Conservation (phyloP, 1,139 yeast genomes). For the Lodderomyces theae region DNA sequence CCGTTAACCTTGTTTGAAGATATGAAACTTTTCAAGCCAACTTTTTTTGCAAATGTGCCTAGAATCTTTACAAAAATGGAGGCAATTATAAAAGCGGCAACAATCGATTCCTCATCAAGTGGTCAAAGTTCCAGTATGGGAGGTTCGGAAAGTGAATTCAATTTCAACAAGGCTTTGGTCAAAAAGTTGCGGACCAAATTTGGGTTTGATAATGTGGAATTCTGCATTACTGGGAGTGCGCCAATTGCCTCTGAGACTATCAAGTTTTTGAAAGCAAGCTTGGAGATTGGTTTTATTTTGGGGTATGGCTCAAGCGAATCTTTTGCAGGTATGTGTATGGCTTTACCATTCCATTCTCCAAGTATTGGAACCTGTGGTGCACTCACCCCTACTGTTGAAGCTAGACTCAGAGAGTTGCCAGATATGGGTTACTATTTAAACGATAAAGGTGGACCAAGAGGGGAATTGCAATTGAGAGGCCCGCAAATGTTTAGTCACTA, state of each 20-base stretch:
- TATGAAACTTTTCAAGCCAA: conserved; percentile 53
- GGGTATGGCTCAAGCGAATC: conserved; percentile 82
- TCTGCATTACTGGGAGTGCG: conserved; percentile 65
- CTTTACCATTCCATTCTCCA: conserved; percentile 28
- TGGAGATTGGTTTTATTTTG: conserved; percentile 58
- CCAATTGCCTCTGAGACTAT: conserved; percentile 65
- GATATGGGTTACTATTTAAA: conserved; percentile 57
- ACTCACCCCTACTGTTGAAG: conserved; percentile 50
- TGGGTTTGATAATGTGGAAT: conserved; percentile 52
- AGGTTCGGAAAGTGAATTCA: conserved; percentile 25
- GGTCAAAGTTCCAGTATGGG: conserved; percentile 15
- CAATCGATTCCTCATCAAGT: conserved; percentile 23
- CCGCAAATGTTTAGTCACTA: conserved; percentile 62
- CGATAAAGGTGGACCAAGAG: conserved; percentile 34
- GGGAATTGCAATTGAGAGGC: conserved; percentile 67
- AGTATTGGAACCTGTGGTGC: conserved; percentile 64
- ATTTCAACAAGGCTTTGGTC: conserved; percentile 51
- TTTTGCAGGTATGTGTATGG: conserved; percentile 58
- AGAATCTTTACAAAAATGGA: conserved; percentile 64
- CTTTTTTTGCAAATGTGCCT: conserved; percentile 57
- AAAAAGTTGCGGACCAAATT: conserved; percentile 52
- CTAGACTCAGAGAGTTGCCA: conserved; percentile 63
- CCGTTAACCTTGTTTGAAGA: conserved; percentile 55
- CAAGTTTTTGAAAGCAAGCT: conserved; percentile 58
- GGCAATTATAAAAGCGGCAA: conserved; percentile 43